These are phyloP conservation scores for Adansonia madagascariensis DNA, from an alignment of 441 rosid genomes.

Conservation along the genomic window DNA sequence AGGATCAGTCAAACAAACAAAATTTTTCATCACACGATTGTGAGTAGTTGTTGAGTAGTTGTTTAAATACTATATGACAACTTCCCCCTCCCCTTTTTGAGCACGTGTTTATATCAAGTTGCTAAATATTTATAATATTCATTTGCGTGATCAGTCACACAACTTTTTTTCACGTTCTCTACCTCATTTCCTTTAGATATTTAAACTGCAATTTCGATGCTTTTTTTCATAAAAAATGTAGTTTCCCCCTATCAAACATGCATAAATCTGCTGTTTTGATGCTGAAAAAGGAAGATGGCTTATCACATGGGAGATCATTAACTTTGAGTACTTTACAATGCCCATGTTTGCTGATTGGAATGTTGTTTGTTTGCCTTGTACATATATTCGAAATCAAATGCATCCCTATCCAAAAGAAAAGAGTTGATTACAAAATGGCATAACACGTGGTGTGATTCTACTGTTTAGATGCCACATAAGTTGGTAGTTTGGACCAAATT, in stretches of 20 bases:
- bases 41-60: slow-evolving; percentile 58
- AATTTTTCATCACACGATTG: slow-evolving; percentile 70
- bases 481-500: neutral
- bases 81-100: neutral
- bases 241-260: neutral
- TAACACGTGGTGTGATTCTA: neutral
- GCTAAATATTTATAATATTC: slow-evolving; percentile 13
- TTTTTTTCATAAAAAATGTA: neutral
- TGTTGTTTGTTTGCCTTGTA: neutral
- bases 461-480: neutral
- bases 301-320: neutral
- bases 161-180: slow-evolving; percentile 16
- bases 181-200: neutral
- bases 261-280: neutral
- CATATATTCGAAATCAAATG: neutral
- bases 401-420: neutral
- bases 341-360: neutral
- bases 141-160: slow-evolving; percentile 15
- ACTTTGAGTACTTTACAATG: neutral
- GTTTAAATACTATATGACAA: slow-evolving; percentile 6
- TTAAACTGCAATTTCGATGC: neutral
- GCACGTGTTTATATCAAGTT: slow-evolving; percentile 5
- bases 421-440: neutral
- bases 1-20: slow-evolving; percentile 80
- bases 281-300: neutral